phyloP scores from a whole-genome alignment of 768 basidiomycete species.

The Phallus indusiatus region DNA sequence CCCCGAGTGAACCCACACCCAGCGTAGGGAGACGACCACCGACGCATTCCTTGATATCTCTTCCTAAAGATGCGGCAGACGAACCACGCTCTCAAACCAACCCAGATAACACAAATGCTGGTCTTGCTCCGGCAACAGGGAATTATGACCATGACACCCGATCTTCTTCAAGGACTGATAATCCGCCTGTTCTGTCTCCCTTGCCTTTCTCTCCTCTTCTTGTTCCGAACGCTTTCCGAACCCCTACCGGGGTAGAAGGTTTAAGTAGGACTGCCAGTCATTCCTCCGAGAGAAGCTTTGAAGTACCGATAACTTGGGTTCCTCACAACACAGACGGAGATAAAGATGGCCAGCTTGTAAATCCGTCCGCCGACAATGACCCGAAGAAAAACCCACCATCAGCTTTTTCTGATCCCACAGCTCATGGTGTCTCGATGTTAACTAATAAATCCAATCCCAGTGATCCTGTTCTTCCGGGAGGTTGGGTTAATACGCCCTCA shows the following conservation, averaged over 20 bases:
- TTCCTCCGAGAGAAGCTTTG: constrained; percentile 32
- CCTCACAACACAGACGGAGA: background rate
- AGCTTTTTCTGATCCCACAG: constrained; percentile 28
- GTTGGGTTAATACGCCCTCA: constrained; percentile 19
- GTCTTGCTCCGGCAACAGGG: background rate
- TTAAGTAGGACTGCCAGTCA: constrained; percentile 59
- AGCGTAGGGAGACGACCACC: background rate
- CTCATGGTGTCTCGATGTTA: constrained; percentile 1
- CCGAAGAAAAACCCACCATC: background rate
- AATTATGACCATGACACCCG: background rate
- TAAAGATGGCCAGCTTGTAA: background rate
- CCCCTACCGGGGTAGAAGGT: constrained; percentile 44
- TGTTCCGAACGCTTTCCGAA: constrained; percentile 48
- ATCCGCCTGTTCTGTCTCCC: constrained; percentile 28
- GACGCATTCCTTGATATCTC: background rate
- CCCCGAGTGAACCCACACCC: background rate
- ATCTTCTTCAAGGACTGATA: background rate
- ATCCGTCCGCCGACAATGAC: background rate
- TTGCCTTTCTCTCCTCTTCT: constrained; percentile 40
- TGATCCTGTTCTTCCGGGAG: constrained; percentile 11
- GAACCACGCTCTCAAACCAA: background rate
- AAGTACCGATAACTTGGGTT: constrained; percentile 54
- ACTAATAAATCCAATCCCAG: background rate
- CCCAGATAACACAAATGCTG: background rate
- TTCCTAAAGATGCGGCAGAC: background rate